A percentile compares a stretch with the other conserved stretches of the same genome.
Evolutionary conservation across 345 rosid genomes (phyloP).

Genomic region (Eutrema heterophyllum): DNA sequence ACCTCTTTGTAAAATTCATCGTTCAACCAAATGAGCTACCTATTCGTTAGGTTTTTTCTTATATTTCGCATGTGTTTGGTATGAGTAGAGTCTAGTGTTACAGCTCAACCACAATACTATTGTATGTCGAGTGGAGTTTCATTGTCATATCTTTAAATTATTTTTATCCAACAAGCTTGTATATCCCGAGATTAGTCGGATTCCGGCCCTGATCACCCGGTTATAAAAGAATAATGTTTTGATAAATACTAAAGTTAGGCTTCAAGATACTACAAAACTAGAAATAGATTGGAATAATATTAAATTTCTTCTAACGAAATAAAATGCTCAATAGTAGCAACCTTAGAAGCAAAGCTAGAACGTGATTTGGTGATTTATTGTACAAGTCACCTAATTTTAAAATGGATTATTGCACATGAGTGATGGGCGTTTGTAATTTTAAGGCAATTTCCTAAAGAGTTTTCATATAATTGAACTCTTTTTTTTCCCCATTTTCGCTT

Average conservation of each 20-base stretch:
- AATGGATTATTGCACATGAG: conserved; percentile 3
- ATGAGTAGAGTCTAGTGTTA: not conserved
- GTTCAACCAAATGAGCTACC: not conserved
- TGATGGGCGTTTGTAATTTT: conserved; percentile 6
- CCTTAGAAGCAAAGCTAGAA: conserved; percentile 26
- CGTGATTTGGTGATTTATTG: conserved; percentile 9
- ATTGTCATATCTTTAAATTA: not conserved
- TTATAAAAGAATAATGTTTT: not conserved
- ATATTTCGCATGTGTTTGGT: not conserved
- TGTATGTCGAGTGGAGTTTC: not conserved
- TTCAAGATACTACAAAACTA: not conserved
- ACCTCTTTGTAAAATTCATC: too few relatives aligned
- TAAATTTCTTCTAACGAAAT: not conserved
- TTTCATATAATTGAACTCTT: too few relatives aligned
- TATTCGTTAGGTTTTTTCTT: not conserved
- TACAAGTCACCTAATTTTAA: conserved; percentile 1
- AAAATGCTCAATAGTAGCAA: not conserved
- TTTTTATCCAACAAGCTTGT: too few relatives aligned
- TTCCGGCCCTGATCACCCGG: too few relatives aligned
- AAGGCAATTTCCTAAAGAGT: not conserved
- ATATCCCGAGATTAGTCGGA: too few relatives aligned
- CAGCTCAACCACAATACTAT: not conserved
- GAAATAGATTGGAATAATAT: not conserved
- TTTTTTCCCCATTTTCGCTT: not conserved
- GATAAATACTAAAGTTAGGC: not conserved